A percentile compares a stretch with the other conserved stretches of the same genome.
phyloP scores from a whole-genome alignment of 495 filamentous ascomycete species.

The Trichoderma orchidacearum region DNA sequence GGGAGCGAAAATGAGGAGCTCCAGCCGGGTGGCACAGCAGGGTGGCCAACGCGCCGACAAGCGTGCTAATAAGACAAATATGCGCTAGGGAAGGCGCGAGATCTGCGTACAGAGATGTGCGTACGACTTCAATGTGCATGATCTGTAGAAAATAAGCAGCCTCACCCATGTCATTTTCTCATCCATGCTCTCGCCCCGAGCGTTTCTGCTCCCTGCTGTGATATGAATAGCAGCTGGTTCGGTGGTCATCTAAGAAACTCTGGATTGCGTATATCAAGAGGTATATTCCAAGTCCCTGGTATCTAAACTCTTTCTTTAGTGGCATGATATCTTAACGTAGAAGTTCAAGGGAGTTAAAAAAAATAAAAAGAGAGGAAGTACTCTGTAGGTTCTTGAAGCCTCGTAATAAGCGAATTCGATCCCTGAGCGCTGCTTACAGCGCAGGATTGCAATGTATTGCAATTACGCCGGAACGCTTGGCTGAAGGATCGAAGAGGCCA shows the following conservation, averaged over 20 bases:
- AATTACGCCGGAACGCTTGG: too few relatives aligned
- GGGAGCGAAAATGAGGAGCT: neutral
- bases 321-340: too few relatives aligned
- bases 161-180: neutral
- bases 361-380: too few relatives aligned
- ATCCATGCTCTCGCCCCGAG: neutral
- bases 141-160: neutral
- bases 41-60: neutral
- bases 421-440: too few relatives aligned
- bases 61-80: neutral
- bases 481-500: too few relatives aligned
- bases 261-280: too few relatives aligned
- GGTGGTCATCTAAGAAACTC: neutral
- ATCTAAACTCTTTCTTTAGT: too few relatives aligned
- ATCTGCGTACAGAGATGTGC: constrained; percentile 1
- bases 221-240: neutral
- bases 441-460: too few relatives aligned
- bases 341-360: too few relatives aligned
- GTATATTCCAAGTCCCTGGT: too few relatives aligned
- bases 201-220: neutral
- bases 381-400: too few relatives aligned
- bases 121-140: neutral
- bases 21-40: neutral
- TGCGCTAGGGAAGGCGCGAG: neutral
- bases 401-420: too few relatives aligned